These are phyloP conservation scores for Coccinonectria pachysandricola DNA, from an alignment of 2,329 filamentous ascomycete species.

Conservation along the genomic window DNA sequence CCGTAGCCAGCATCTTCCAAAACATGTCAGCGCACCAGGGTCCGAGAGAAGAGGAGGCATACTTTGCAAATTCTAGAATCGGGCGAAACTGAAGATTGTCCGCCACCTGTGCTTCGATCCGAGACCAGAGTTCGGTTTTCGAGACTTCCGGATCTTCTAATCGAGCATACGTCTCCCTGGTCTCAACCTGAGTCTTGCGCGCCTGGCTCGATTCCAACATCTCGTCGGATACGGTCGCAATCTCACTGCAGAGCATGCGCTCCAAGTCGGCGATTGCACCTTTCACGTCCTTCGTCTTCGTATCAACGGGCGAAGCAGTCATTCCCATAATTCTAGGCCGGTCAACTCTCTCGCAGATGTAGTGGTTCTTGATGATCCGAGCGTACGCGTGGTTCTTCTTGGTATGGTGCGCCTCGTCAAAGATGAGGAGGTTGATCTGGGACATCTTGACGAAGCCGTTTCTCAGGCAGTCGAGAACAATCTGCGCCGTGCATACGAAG, in stretches of 20 bases:
- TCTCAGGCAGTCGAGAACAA: slow-evolving; percentile 67
- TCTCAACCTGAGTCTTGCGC: slow-evolving; percentile 36
- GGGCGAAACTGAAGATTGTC: slow-evolving; percentile 38
- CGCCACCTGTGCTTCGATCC: slow-evolving; percentile 37
- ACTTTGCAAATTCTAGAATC: slow-evolving; percentile 48
- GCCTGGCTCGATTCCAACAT: slow-evolving; percentile 16
- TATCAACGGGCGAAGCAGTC: slow-evolving; percentile 92
- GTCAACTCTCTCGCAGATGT: slow-evolving; percentile 39
- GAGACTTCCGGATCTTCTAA: slow-evolving; percentile 35
- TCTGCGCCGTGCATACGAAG: slow-evolving; percentile 85
- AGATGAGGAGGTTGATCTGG: slow-evolving; percentile 81
- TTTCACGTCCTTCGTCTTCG: slow-evolving; percentile 56
- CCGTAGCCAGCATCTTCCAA: slow-evolving; percentile 61
- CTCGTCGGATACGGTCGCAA: slow-evolving; percentile 57
- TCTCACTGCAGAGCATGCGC: slow-evolving; percentile 65
- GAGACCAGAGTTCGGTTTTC: slow-evolving; percentile 54
- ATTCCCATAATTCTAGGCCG: slow-evolving; percentile 83
- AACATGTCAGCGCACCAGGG: slow-evolving; percentile 76
- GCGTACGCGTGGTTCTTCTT: slow-evolving; percentile 93
- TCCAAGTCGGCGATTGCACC: slow-evolving; percentile 67
- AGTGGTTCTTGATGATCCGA: slow-evolving; percentile 81
- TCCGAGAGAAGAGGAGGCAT: slow-evolving; percentile 59
- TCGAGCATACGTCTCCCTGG: slow-evolving; percentile 32
- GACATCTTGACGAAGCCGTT: slow-evolving; percentile 71
- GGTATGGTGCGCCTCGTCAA: slow-evolving; percentile 93